phyloP scores from a whole-genome alignment of 2,329 filamentous ascomycete species.

The Graphilbum sp. region DNA sequence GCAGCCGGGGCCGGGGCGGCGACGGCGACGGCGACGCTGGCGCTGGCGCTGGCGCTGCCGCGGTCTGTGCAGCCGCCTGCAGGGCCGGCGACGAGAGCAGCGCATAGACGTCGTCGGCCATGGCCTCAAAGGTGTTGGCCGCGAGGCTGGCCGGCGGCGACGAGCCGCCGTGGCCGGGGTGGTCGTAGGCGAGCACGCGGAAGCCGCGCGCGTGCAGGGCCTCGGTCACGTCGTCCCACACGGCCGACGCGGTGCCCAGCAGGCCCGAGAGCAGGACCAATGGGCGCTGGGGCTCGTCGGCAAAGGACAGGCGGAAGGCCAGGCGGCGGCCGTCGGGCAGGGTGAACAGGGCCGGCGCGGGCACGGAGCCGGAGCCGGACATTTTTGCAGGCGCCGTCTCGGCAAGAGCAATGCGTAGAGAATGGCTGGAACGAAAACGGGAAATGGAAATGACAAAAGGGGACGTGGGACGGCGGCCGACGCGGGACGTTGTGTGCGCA shows the following conservation, averaged over 20 bases:
- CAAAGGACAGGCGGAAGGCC: constrained; percentile 2
- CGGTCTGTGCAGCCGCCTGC: constrained; percentile 9
- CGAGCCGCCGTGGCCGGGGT: constrained; percentile 25
- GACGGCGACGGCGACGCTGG: too few relatives aligned
- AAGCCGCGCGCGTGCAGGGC: constrained; percentile 19
- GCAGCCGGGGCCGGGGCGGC: too few relatives aligned
- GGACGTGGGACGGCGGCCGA: too few relatives aligned
- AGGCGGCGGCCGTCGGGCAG: constrained; percentile 5
- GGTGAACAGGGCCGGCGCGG: not conserved
- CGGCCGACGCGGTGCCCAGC: constrained; percentile 18
- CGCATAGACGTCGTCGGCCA: constrained; percentile 20
- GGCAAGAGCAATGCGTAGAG: too few relatives aligned
- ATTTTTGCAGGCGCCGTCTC: too few relatives aligned
- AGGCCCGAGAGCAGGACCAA: constrained; percentile 24
- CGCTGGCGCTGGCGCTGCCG: not conserved
- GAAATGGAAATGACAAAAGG: too few relatives aligned
- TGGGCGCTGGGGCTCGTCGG: constrained; percentile 8
- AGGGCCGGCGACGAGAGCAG: constrained; percentile 12
- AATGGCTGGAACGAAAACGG: too few relatives aligned
- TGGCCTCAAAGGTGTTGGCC: constrained; percentile 21
- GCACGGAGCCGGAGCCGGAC: too few relatives aligned
- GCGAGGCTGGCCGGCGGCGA: constrained; percentile 16
- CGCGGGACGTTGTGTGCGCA: too few relatives aligned
- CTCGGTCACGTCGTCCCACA: constrained; percentile 24
- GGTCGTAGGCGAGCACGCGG: constrained; percentile 23